These are phyloP conservation scores for Nigrospora osmanthi DNA, from an alignment of 2,329 filamentous ascomycete species.

Conservation along the genomic window DNA sequence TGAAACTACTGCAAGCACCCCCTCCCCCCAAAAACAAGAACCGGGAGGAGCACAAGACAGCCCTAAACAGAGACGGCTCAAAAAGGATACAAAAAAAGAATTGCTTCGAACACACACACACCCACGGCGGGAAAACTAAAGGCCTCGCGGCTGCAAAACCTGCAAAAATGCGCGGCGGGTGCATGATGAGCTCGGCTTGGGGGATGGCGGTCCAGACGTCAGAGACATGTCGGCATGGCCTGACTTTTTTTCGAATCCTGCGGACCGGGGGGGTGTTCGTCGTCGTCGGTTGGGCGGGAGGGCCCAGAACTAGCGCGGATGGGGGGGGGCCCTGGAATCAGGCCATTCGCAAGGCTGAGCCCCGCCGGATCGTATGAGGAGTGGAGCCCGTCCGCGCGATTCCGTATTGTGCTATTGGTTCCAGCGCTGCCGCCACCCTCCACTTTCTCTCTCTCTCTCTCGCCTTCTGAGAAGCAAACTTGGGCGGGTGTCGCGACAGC, in stretches of 20 bases:
- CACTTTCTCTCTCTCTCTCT: too few relatives aligned
- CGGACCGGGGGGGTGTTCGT: not conserved
- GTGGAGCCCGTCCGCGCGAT: not conserved
- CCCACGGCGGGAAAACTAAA: not conserved
- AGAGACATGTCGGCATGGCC: not conserved
- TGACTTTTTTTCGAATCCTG: not conserved
- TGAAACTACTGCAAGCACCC: too few relatives aligned
- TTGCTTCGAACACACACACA: not conserved
- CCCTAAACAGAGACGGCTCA: too few relatives aligned
- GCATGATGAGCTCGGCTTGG: not conserved
- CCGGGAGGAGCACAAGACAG: too few relatives aligned
- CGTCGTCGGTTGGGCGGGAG: not conserved
- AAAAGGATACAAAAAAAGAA: not conserved
- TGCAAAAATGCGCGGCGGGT: not conserved
- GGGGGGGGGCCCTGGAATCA: slow-evolving; percentile 2
- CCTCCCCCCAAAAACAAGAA: too few relatives aligned
- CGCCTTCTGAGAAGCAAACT: not conserved
- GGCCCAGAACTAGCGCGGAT: not conserved
- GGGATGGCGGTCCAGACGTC: not conserved
- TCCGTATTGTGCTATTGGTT: not conserved
- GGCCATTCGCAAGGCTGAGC: slow-evolving; percentile 5
- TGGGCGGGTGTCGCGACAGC: not conserved
- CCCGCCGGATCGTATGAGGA: slow-evolving; percentile 5
- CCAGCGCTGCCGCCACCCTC: not conserved
- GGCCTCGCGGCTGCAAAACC: not conserved